phyloP scores from a whole-genome alignment of 2,329 filamentous ascomycete genomes.

The Sporothrix mexicana region DNA sequence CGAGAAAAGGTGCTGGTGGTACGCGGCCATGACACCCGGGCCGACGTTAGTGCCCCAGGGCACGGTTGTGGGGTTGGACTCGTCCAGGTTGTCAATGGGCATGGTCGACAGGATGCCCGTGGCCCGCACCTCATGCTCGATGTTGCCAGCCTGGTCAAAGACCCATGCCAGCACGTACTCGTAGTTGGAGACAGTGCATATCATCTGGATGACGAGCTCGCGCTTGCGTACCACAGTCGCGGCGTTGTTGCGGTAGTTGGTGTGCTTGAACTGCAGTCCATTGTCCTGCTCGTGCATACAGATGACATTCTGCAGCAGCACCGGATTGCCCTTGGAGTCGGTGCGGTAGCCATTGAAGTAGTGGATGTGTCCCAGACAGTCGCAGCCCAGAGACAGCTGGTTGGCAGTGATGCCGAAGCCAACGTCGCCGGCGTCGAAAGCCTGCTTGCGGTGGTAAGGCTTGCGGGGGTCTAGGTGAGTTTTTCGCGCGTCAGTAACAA shows the following conservation, averaged over 20 bases:
- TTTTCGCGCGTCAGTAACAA: no score
- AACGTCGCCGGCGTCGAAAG: slow-evolving; percentile 74
- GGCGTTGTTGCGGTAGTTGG: slow-evolving; percentile 67
- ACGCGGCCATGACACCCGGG: slow-evolving; percentile 67
- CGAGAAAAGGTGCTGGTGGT: slow-evolving; percentile 73
- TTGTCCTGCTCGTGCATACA: slow-evolving; percentile 48
- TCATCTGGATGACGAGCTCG: slow-evolving; percentile 69
- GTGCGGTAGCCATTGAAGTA: slow-evolving; percentile 69
- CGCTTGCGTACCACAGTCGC: slow-evolving; percentile 65
- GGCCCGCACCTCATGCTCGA: slow-evolving; percentile 66
- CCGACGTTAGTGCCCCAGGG: slow-evolving; percentile 67
- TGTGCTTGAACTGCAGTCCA: slow-evolving; percentile 74
- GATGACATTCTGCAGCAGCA: slow-evolving; percentile 62
- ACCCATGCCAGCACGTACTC: slow-evolving; percentile 63
- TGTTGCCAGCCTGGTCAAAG: slow-evolving; percentile 66
- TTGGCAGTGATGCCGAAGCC: slow-evolving; percentile 71
- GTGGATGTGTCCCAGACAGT: slow-evolving; percentile 70
- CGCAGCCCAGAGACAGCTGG: slow-evolving; percentile 70
- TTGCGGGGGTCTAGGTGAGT: slow-evolving; percentile 58
- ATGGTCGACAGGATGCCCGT: slow-evolving; percentile 69
- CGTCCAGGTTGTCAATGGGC: slow-evolving; percentile 60
- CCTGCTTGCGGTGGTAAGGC: slow-evolving; percentile 72
- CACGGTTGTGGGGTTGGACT: slow-evolving; percentile 48
- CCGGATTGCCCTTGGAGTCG: slow-evolving; percentile 63
- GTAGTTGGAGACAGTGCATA: slow-evolving; percentile 73